A percentile compares a stretch with the other conserved stretches of the same genome.
These are phyloP conservation scores for Colletotrichum tofieldiae DNA, from an alignment of 2,329 filamentous ascomycete species.

Conservation along the genomic window DNA sequence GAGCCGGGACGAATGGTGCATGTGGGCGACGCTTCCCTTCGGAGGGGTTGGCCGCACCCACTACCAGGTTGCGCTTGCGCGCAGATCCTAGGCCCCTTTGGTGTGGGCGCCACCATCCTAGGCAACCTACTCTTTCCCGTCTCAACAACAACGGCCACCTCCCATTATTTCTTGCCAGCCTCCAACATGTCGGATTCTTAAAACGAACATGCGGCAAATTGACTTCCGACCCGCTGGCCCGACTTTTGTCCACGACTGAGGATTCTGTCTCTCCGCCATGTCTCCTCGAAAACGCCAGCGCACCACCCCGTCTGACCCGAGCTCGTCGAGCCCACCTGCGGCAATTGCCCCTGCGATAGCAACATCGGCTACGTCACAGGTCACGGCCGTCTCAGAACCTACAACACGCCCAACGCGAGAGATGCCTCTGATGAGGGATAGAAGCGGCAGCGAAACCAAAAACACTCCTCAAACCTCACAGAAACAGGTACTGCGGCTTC, in stretches of 20 bases:
- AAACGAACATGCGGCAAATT: conserved; percentile 41
- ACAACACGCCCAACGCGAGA: conserved; percentile 26
- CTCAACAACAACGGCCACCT: conserved; percentile 29
- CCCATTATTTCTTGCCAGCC: conserved; percentile 16
- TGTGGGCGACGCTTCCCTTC: background rate
- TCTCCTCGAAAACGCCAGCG: conserved; percentile 59
- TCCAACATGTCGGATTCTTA: conserved; percentile 21
- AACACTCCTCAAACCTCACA: conserved; percentile 20
- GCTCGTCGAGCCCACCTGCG: conserved; percentile 41
- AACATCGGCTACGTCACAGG: conserved; percentile 44
- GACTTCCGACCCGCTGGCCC: conserved; percentile 28
- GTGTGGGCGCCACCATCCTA: conserved; percentile 20
- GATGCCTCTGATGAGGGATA: conserved; percentile 38
- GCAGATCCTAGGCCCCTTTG: conserved; percentile 26
- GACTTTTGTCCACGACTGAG: conserved; percentile 24
- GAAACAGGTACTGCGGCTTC: conserved; percentile 37
- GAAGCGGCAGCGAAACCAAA: conserved; percentile 41
- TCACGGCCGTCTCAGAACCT: conserved; percentile 42
- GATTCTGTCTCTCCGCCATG: conserved; percentile 51
- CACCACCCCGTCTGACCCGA: conserved; percentile 51
- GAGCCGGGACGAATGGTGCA: conserved; percentile 5
- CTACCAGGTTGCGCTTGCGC: conserved; percentile 14
- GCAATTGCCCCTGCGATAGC: conserved; percentile 42
- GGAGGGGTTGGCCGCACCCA: conserved; percentile 12
- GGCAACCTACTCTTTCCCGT: conserved; percentile 21